These are phyloP conservation scores for Helicocarpus griseus DNA, from an alignment of 2,329 filamentous ascomycete species.

Conservation along the genomic window DNA sequence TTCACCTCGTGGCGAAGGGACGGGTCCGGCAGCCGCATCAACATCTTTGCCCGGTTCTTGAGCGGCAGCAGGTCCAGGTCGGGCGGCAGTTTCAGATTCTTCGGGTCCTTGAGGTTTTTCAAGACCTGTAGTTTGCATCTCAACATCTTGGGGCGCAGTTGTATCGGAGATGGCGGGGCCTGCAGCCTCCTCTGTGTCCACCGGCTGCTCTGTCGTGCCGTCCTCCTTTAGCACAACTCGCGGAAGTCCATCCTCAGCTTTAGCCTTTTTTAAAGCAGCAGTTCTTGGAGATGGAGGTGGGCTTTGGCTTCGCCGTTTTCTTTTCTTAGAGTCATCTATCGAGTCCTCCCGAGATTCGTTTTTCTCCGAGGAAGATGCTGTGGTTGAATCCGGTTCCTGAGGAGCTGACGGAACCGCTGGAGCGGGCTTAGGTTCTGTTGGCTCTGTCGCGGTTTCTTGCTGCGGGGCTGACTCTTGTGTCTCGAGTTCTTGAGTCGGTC, in stretches of 20 bases:
- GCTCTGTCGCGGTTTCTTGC: constrained; percentile 5
- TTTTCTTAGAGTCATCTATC: constrained; percentile 50
- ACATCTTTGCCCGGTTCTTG: constrained; percentile 2
- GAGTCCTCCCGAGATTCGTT: constrained; percentile 22
- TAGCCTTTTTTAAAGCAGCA: constrained; percentile 46
- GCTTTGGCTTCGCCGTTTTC: constrained; percentile 57
- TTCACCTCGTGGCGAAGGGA: constrained; percentile 5
- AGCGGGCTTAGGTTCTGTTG: background rate
- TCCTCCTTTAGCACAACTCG: constrained; percentile 24
- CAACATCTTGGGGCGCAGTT: background rate
- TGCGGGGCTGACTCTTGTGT: background rate
- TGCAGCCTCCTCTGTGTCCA: background rate
- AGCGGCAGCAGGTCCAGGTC: background rate
- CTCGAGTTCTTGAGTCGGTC: background rate
- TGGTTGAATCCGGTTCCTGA: constrained; percentile 16
- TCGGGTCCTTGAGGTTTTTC: constrained; percentile 3
- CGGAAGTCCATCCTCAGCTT: constrained; percentile 28
- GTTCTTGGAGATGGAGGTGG: constrained; percentile 48
- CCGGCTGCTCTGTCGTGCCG: background rate
- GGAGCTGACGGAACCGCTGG: constrained; percentile 8
- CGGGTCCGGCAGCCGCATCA: constrained; percentile 3
- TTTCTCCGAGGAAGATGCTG: constrained; percentile 19
- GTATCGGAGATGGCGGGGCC: background rate
- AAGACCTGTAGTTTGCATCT: constrained; percentile 1
- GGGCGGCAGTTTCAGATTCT: background rate